Evolutionary conservation across 2,329 filamentous ascomycete species (phyloP), one percentile per base, ranked within the genome.

Genomic region (Drechslera avenae): DNA sequence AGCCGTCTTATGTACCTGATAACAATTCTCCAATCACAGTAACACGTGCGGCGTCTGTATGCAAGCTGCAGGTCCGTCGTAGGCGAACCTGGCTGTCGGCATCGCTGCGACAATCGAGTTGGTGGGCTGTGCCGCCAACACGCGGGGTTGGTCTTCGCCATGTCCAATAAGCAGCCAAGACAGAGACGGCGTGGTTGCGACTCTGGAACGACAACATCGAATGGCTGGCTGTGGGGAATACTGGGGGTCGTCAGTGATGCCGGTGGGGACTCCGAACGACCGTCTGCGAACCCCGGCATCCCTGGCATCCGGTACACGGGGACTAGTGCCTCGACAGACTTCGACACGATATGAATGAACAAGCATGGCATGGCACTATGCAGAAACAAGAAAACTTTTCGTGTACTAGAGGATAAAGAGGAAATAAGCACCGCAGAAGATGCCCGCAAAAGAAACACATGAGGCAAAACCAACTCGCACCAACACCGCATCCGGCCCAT

Each of bases 1-100:
- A 49, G 43, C 44, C 46, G 41, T 30, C 31, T 39, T 33, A 36
- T 36, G 50, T 50, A 19, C 52, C 52, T 59, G 65, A 68, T 68
- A 68, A 59, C 57, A 56, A 50, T 26, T 46, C 49, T 17, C 66
- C 64, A 68, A 62, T 68, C 55, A 64, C 41, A 39, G 12, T n/a
- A 46, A 59, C 66, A 69, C 65, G 66, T 69, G 66, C 54, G 40
- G 37, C 39, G 13, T 39, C 28, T 32, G 52, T 47, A 44, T 44
- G 30, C 26, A 51, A 40, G 36, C 39, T 50, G 47, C 50, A 56
- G 47, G 37, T 26, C 26, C 39, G 42, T 21, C 31, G 37, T 21
- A 12, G 12, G 33, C 26, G 36, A 49, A 54, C 60, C 63, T 60
- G 60, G 57, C 54, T 46, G 17, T 40, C 52, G 54, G 56, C 39